Percentiles rank a stretch among this genome's conserved stretches.
Evolutionary conservation across 2,329 filamentous ascomycete genomes (phyloP).

Genomic region (Fusarium secorum): DNA sequence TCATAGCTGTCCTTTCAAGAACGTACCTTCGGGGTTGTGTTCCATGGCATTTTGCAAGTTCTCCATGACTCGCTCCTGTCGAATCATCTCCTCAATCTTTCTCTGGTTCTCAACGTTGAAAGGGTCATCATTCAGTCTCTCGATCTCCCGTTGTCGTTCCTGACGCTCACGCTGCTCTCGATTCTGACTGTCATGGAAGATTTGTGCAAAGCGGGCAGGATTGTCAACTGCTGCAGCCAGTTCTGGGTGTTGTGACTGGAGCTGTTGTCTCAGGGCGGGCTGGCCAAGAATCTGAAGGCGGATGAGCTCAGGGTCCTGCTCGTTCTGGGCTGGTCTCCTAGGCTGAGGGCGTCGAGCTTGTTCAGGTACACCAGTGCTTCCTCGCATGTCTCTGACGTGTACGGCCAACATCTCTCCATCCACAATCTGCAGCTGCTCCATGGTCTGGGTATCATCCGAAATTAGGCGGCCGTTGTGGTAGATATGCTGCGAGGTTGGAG

Average conservation of each 20-base stretch:
- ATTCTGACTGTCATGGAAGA: conserved; percentile 72
- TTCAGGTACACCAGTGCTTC: conserved; percentile 54
- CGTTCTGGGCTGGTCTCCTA: conserved; percentile 44
- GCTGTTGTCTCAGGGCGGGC: conserved; percentile 73
- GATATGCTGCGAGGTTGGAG: conserved; percentile 78
- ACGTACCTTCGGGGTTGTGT: conserved; percentile 91
- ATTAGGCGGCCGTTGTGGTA: conserved; percentile 90
- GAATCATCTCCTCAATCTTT: conserved; percentile 96
- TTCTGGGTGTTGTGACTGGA: conserved; percentile 76
- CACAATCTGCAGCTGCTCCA: conserved; percentile 80
- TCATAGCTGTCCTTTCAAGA: not conserved
- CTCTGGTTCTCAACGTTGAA: conserved; percentile 92
- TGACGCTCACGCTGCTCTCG: conserved; percentile 75
- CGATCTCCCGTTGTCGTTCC: conserved; percentile 83
- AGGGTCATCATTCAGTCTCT: conserved; percentile 87
- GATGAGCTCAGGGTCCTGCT: conserved; percentile 79
- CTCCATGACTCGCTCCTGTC: conserved; percentile 91
- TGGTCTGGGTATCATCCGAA: conserved; percentile 77
- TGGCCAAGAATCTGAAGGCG: conserved; percentile 85
- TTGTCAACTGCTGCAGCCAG: conserved; percentile 80
- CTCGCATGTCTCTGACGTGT: conserved; percentile 72
- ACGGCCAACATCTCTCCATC: conserved; percentile 94
- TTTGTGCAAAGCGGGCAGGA: conserved; percentile 76
- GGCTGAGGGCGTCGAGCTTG: conserved; percentile 45
- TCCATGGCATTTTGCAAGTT: conserved; percentile 97